These are phyloP conservation scores for Mycena filopes DNA, from an alignment of 768 basidiomycete genomes.

Conservation along the genomic window DNA sequence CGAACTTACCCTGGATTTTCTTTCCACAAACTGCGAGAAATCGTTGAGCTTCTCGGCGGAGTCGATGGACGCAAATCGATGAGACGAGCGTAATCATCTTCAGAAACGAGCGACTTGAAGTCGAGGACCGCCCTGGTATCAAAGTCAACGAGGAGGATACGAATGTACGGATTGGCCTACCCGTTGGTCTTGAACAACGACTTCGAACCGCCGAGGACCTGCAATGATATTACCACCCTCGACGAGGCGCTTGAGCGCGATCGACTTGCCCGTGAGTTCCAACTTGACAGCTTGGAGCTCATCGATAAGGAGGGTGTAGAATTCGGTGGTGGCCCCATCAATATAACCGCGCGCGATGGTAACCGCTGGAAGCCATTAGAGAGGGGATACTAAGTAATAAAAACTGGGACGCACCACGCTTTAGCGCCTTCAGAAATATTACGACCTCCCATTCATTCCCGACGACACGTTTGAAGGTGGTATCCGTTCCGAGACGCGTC, in stretches of 20 bases:
- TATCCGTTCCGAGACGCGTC: conserved; percentile 21
- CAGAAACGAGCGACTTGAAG: not conserved
- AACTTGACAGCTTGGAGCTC: conserved; percentile 16
- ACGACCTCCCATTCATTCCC: conserved; percentile 30
- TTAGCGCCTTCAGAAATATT: conserved; percentile 13
- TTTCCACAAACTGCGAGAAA: not conserved
- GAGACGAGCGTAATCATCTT: not conserved
- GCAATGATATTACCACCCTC: conserved; percentile 12
- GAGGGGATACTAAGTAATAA: not conserved
- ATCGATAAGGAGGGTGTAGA: conserved; percentile 14
- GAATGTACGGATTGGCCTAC: too few species aligned
- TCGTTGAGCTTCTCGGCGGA: not conserved
- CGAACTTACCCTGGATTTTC: not conserved
- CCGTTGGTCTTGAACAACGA: conserved; percentile 13
- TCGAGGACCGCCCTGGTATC: too few species aligned
- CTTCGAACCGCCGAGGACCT: conserved; percentile 11
- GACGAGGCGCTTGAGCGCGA: conserved; percentile 21
- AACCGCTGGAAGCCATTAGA: conserved; percentile 1
- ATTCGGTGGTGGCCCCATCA: conserved; percentile 10
- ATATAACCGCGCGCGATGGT: conserved; percentile 23
- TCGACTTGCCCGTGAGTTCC: conserved; percentile 5
- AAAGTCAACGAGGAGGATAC: too few species aligned
- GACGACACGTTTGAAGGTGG: conserved; percentile 11
- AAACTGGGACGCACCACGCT: conserved; percentile 12
- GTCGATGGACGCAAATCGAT: not conserved